phyloP scores from a whole-genome alignment of 495 filamentous ascomycete genomes.

The Neohortaea acidophila region DNA sequence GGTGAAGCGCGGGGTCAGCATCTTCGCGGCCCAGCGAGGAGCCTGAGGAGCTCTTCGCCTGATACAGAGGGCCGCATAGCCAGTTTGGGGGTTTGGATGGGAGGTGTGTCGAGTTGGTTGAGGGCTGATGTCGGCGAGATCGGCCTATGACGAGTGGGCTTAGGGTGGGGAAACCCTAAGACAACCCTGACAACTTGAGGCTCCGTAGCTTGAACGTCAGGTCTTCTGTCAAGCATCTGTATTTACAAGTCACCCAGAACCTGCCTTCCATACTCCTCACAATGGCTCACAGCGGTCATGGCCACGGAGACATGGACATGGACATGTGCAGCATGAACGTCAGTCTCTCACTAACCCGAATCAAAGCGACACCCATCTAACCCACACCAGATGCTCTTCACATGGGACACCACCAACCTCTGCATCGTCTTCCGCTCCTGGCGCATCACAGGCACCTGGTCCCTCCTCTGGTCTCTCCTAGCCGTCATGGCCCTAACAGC shows the following conservation, averaged over 20 bases:
- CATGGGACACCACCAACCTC: conserved; percentile 78
- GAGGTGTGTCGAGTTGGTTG: background rate
- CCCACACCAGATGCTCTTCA: conserved; percentile 73
- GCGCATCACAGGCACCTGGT: conserved; percentile 58
- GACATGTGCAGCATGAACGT: conserved; percentile 73
- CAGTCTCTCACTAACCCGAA: conserved; percentile 17
- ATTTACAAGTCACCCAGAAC: too few relatives aligned
- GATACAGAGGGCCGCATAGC: background rate
- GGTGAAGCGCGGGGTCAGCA: conserved; percentile 1
- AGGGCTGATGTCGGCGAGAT: too few relatives aligned
- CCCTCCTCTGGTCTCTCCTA: conserved; percentile 65
- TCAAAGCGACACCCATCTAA: background rate
- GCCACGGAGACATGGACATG: conserved; percentile 31
- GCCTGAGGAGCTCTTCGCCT: background rate
- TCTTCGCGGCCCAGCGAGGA: background rate
- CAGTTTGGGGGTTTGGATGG: background rate
- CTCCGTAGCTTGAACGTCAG: too few relatives aligned
- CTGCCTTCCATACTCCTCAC: too few relatives aligned
- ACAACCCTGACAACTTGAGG: too few relatives aligned
- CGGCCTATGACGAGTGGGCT: too few relatives aligned
- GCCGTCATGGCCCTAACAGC: conserved; percentile 69
- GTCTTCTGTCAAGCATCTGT: too few relatives aligned
- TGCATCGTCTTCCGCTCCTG: conserved; percentile 91
- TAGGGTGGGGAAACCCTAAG: too few relatives aligned
- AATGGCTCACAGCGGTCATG: conserved; percentile 27